Evolutionary conservation across 2,329 filamentous ascomycete genomes (phyloP).

Genomic region (Fusarium dimerum): DNA sequence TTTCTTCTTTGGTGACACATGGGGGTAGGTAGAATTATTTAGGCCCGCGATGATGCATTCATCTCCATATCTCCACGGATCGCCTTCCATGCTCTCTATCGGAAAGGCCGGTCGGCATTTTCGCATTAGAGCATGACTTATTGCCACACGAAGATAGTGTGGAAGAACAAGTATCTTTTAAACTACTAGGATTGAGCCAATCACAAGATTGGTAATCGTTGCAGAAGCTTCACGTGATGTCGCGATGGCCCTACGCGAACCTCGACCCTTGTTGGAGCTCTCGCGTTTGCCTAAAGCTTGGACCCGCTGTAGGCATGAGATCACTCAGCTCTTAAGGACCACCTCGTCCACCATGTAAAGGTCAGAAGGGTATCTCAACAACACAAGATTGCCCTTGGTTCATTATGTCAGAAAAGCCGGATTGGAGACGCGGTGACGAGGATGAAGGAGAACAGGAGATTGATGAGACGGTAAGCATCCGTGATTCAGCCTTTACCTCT

Average conservation of each 20-base stretch:
- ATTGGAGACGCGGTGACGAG: conserved; percentile 56
- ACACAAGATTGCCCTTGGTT: conserved; percentile 9
- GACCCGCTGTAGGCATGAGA: conserved; percentile 22
- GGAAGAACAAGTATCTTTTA: conserved; percentile 12
- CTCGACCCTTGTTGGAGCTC: conserved; percentile 19
- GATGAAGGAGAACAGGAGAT: conserved; percentile 64
- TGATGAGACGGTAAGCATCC: conserved; percentile 59
- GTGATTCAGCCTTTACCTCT: not conserved
- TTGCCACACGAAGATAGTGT: not conserved
- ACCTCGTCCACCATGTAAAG: conserved; percentile 20
- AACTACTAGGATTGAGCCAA: conserved; percentile 24
- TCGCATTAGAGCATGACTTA: not conserved
- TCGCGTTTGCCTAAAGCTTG: conserved; percentile 37
- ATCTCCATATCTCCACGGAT: conserved; percentile 25
- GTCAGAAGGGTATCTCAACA: not conserved
- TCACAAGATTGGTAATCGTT: conserved; percentile 25
- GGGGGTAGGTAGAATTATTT: conserved; percentile 20
- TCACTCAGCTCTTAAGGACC: conserved; percentile 25
- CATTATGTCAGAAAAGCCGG: conserved; percentile 39
- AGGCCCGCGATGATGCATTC: conserved; percentile 29
- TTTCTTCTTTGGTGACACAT: conserved; percentile 20
- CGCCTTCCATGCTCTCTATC: conserved; percentile 24
- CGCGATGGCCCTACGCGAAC: conserved; percentile 28
- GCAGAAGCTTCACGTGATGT: conserved; percentile 30
- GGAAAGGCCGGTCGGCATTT: conserved; percentile 10